These are phyloP conservation scores for Phytophthora europaea DNA, from an alignment of 352 stramenopile genomes.

Conservation along the genomic window DNA sequence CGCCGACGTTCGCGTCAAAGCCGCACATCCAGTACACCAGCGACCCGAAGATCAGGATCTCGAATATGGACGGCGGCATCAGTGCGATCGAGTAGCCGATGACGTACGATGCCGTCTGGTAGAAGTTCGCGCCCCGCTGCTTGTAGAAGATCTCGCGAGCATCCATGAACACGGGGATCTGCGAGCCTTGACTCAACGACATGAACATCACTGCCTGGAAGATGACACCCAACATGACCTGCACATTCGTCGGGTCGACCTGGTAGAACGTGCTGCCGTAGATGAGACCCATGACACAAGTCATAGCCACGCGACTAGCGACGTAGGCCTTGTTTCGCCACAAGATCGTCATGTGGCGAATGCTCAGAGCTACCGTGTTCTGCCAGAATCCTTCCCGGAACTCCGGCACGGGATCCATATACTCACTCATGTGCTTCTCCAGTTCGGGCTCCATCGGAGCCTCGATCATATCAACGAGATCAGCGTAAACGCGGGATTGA, in stretches of 20 bases:
- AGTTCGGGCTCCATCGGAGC: conserved; percentile 29
- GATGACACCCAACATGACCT: conserved; percentile 25
- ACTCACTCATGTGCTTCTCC: conserved; percentile 28
- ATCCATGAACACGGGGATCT: conserved; percentile 25
- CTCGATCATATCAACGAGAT: conserved; percentile 22
- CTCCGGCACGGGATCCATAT: conserved; percentile 28
- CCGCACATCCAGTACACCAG: conserved; percentile 87
- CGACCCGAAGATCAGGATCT: conserved; percentile 65
- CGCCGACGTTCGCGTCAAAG: conserved; percentile 34
- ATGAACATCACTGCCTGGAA: conserved; percentile 26
- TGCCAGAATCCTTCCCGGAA: conserved; percentile 29
- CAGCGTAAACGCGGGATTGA: conserved; percentile 33
- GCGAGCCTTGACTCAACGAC: conserved; percentile 22
- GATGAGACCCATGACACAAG: conserved; percentile 20
- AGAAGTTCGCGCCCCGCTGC: conserved; percentile 20
- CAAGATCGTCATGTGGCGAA: conserved; percentile 63
- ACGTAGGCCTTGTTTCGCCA: conserved; percentile 40
- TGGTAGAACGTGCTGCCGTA: conserved; percentile 21
- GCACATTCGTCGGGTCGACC: conserved; percentile 17
- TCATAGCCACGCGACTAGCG: conserved; percentile 28
- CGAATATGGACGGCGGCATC: conserved; percentile 17
- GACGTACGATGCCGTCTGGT: conserved; percentile 18
- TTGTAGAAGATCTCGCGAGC: conserved; percentile 27
- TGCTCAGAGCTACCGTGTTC: conserved; percentile 26
- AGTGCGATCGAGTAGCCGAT: conserved; percentile 17